Conservation (phyloP, 345 rosid species). For the Populus simonii region DNA sequence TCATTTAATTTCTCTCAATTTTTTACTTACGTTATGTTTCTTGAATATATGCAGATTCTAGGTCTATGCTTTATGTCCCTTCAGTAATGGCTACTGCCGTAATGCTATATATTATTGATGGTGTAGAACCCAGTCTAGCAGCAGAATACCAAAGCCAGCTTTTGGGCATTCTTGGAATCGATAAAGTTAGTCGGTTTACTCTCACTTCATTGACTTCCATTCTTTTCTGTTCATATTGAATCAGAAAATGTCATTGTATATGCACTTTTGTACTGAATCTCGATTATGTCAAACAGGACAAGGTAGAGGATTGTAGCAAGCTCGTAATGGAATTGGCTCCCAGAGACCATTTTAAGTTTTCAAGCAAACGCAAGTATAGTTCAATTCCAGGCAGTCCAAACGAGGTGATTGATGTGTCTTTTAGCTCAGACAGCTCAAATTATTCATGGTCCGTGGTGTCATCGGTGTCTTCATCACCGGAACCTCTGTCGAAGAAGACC, state of each 20-base stretch:
- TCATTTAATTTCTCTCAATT: background rate
- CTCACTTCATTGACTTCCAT: background rate
- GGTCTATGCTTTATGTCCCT: slow-evolving; percentile 65
- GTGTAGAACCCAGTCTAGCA: slow-evolving; percentile 50
- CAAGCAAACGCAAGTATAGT: slow-evolving; percentile 60
- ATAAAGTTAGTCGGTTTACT: slow-evolving; percentile 42
- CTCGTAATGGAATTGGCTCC: slow-evolving; percentile 41
- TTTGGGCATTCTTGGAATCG: slow-evolving; percentile 49
- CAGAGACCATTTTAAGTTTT: slow-evolving; percentile 12
- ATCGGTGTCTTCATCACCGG: slow-evolving; percentile 59
- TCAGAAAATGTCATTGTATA: background rate
- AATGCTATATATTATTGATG: slow-evolving; percentile 67
- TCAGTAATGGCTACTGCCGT: slow-evolving; percentile 83
- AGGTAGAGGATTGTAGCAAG: slow-evolving; percentile 47
- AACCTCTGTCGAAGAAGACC: slow-evolving; percentile 48
- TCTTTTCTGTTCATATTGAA: slow-evolving; percentile 1
- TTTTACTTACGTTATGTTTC: background rate
- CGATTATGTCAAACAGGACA: slow-evolving; percentile 46
- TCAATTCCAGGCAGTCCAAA: slow-evolving; percentile 59
- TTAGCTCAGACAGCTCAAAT: slow-evolving; percentile 53
- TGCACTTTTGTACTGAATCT: background rate
- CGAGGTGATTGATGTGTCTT: slow-evolving; percentile 60
- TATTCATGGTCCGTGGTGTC: slow-evolving; percentile 48
- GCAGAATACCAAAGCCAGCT: slow-evolving; percentile 53
- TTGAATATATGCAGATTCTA: slow-evolving; percentile 47